Conservation (phyloP, 768 basidiomycete genomes). For the Omphalotus guepiniiformis region DNA sequence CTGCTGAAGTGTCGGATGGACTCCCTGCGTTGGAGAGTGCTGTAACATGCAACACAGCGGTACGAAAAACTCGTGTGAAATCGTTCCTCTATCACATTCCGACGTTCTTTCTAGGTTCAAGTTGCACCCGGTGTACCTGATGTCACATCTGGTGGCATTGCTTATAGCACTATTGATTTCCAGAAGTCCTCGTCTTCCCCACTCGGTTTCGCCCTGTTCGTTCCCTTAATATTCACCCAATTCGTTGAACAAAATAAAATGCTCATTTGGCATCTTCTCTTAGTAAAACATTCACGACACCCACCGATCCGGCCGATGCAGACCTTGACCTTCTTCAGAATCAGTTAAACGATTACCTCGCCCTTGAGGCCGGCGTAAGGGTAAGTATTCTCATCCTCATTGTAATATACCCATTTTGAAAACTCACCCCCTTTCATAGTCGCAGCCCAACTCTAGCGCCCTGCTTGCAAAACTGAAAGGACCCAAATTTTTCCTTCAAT, state of each 20-base stretch:
- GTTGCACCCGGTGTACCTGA: slow-evolving; percentile 24
- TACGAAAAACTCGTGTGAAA: neutral
- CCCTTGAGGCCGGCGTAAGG: slow-evolving; percentile 23
- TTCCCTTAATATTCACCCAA: neutral
- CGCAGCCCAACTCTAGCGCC: slow-evolving; percentile 19
- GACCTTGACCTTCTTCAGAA: slow-evolving; percentile 21
- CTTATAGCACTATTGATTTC: slow-evolving; percentile 24
- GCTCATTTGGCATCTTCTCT: neutral
- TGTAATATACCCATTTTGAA: neutral
- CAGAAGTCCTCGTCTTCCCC: slow-evolving; percentile 22
- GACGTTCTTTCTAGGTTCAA: slow-evolving; percentile 15
- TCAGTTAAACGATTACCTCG: slow-evolving; percentile 25
- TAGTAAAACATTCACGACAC: slow-evolving; percentile 21
- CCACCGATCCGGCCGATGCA: slow-evolving; percentile 20
- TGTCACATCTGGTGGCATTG: slow-evolving; percentile 19
- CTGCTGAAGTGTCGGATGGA: slow-evolving; percentile 22
- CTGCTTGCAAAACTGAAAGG: slow-evolving; percentile 24
- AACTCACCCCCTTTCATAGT: slow-evolving; percentile 11
- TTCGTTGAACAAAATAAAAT: neutral
- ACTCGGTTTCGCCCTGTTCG: slow-evolving; percentile 23
- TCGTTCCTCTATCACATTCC: neutral
- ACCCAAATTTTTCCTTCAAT: slow-evolving; percentile 27
- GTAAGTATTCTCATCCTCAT: slow-evolving; percentile 9
- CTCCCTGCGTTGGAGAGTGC: slow-evolving; percentile 16
- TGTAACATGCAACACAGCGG: slow-evolving; percentile 19